These are phyloP conservation scores for Heritiera fomes DNA, from an alignment of 345 rosid genomes.

Conservation along the genomic window DNA sequence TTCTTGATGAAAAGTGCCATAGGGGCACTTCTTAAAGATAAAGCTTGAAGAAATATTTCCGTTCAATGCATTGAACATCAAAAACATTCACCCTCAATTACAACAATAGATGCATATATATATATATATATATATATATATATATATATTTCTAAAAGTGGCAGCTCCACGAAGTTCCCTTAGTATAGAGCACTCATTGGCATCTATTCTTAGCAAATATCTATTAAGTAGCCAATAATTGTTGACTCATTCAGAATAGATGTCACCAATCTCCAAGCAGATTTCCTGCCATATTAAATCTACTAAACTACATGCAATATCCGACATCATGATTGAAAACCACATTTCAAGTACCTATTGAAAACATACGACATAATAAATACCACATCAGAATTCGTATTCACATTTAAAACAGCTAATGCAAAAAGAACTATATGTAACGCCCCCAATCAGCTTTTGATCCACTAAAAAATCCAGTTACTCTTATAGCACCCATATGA, in stretches of 20 bases:
- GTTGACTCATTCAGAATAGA: background rate
- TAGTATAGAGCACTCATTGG: background rate
- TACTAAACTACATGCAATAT: background rate
- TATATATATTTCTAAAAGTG: background rate
- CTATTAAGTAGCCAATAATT: background rate
- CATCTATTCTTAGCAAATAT: background rate
- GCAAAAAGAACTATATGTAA: background rate
- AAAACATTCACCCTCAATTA: background rate
- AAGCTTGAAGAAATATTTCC: background rate
- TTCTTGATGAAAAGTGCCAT: background rate
- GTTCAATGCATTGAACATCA: background rate
- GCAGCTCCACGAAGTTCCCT: background rate
- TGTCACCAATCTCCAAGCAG: background rate
- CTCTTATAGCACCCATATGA: constrained; percentile 1
- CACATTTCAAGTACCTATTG: background rate
- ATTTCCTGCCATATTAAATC: background rate
- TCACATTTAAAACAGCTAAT: background rate
- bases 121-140: constrained; percentile 9
- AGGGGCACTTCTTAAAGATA: background rate
- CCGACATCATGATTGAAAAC: background rate
- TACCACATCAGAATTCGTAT: background rate
- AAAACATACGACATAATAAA: background rate
- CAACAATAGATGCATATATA: background rate
- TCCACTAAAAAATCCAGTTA: constrained; percentile 4
- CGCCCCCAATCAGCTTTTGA: background rate